These are phyloP conservation scores for Circinella umbellata DNA, from an alignment of 371 early-diverging fungal species.

Conservation along the genomic window DNA sequence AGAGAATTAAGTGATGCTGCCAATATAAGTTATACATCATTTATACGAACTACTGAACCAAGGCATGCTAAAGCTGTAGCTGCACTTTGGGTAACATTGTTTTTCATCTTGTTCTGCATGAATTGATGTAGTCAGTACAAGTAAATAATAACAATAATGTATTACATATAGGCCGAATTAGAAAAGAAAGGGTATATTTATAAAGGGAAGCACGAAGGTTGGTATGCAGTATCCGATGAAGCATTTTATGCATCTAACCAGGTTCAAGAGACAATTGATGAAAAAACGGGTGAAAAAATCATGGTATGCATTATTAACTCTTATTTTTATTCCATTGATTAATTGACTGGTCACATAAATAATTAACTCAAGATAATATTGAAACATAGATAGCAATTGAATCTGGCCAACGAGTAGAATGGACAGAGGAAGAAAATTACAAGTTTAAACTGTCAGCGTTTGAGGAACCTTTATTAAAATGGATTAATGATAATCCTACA, in stretches of 20 bases:
- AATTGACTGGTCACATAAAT: too few species aligned
- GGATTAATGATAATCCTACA: conserved; percentile 67
- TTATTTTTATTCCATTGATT: not conserved
- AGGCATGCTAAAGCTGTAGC: conserved; percentile 76
- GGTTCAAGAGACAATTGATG: conserved; percentile 68
- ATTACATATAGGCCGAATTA: conserved; percentile 55
- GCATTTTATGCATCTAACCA: conserved; percentile 84
- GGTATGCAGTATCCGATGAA: conserved; percentile 97
- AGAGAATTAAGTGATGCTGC: conserved; percentile 72
- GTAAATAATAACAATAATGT: not conserved
- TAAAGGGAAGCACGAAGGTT: conserved; percentile 91
- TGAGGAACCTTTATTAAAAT: conserved; percentile 60
- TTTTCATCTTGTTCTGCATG: not conserved
- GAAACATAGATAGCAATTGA: conserved; percentile 69
- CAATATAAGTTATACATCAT: conserved; percentile 81
- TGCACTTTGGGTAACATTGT: conserved; percentile 71
- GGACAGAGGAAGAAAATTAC: conserved; percentile 93
- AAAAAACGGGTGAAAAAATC: conserved; percentile 58
- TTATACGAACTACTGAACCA: conserved; percentile 86
- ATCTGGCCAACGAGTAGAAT: conserved; percentile 86
- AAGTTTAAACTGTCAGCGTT: conserved; percentile 83
- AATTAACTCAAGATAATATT: not conserved
- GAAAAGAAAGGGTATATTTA: conserved; percentile 83
- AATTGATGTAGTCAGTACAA: not conserved
- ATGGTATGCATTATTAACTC: conserved; percentile 35